These are phyloP conservation scores for Stephania japonica DNA, from an alignment of 164 flowering plant genomes.

Conservation along the genomic window DNA sequence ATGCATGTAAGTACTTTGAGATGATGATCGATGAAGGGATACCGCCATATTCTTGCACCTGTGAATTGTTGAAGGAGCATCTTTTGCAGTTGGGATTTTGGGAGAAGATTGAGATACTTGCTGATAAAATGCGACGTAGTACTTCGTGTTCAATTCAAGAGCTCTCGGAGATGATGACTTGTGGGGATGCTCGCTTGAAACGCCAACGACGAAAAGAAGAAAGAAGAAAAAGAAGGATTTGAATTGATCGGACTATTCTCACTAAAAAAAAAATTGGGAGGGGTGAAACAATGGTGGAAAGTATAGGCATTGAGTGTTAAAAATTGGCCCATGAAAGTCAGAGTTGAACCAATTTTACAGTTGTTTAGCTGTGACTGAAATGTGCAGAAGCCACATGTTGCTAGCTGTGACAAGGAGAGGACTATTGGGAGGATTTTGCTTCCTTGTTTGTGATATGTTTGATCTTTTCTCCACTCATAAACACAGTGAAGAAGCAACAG, in stretches of 20 bases:
- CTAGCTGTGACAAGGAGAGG: no score
- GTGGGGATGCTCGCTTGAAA: constrained; percentile 17
- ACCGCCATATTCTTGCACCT: constrained; percentile 69
- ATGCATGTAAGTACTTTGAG: constrained; percentile 78
- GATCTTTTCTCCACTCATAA: no score
- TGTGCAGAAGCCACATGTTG: no score
- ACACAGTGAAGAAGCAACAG: no score
- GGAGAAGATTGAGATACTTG: constrained; percentile 45
- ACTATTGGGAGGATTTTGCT: no score
- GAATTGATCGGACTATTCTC: no score
- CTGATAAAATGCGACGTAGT: constrained; percentile 66
- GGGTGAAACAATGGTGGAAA: neutral
- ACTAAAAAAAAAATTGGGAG: neutral
- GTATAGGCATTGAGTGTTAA: neutral
- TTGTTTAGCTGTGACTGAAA: no score
- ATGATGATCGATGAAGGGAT: constrained; percentile 92
- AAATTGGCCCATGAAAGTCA: neutral
- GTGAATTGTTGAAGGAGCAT: constrained; percentile 58
- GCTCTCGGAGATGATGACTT: constrained; percentile 47
- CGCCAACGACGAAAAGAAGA: neutral
- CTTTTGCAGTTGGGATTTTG: constrained; percentile 43
- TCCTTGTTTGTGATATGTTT: no score
- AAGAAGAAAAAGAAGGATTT: neutral
- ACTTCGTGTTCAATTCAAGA: constrained; percentile 63
- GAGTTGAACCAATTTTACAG: neutral